Evolutionary conservation across 345 rosid species (phyloP).

Genomic region (Eucalyptus tenuipes): DNA sequence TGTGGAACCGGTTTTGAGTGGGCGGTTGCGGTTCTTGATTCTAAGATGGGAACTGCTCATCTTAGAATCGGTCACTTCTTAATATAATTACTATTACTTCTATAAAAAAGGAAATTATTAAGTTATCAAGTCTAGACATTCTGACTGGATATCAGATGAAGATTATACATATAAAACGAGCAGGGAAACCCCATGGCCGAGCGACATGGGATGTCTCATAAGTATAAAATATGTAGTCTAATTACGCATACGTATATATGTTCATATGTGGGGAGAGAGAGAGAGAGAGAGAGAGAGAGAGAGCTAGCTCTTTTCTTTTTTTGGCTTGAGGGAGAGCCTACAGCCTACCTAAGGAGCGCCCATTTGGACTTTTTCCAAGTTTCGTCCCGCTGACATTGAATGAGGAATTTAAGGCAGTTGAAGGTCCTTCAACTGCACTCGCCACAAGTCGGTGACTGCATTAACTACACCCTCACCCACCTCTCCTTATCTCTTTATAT

Average conservation of each 20-base stretch:
- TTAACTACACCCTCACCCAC: slow-evolving; percentile 37
- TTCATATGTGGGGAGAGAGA: not conserved
- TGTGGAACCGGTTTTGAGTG: not conserved
- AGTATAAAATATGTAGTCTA: not conserved
- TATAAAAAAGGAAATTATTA: not conserved
- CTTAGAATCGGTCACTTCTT: too few species aligned
- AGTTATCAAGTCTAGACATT: not conserved
- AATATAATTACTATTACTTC: not conserved
- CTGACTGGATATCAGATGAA: not conserved
- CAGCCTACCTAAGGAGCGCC: not conserved
- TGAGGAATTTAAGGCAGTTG: slow-evolving; percentile 30
- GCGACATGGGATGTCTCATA: not conserved
- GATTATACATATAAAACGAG: not conserved
- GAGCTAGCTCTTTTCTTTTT: not conserved
- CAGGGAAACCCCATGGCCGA: not conserved
- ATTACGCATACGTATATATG: not conserved
- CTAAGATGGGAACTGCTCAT: too few species aligned
- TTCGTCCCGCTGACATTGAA: slow-evolving; percentile 1
- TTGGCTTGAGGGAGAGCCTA: too few species aligned
- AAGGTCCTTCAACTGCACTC: slow-evolving; percentile 40
- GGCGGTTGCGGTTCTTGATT: fast-evolving
- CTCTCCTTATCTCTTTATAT: not conserved
- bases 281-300: too few species aligned
- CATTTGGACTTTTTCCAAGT: not conserved
- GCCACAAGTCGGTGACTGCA: slow-evolving; percentile 36